These are phyloP conservation scores for Ilex aquifolium DNA, from an alignment of 257 asterid genomes.

Conservation along the genomic window DNA sequence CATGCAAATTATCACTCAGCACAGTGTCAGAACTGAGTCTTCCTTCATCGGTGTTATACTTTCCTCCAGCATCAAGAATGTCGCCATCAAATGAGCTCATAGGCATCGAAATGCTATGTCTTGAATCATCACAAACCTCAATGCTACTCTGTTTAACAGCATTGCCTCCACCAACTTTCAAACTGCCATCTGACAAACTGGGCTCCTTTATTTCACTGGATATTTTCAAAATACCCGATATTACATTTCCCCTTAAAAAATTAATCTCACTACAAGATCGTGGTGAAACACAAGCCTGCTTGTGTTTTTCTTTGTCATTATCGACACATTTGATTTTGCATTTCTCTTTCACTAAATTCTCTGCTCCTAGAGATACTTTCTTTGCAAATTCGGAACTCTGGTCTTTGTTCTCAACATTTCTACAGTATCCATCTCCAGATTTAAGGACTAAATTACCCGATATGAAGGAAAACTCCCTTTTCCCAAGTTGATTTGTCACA, in stretches of 20 bases:
- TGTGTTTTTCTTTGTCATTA: constrained; percentile 21
- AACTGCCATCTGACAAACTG: constrained; percentile 11
- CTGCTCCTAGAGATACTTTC: not conserved
- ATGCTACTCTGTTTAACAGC: constrained; percentile 13
- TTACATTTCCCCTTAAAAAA: constrained; percentile 38
- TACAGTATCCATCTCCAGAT: constrained; percentile 7
- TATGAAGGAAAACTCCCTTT: constrained; percentile 31
- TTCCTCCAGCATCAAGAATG: constrained; percentile 10
- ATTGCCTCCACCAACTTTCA: constrained; percentile 7
- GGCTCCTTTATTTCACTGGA: constrained; percentile 22
- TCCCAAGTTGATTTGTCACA: constrained; percentile 51
- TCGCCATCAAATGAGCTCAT: constrained; percentile 18
- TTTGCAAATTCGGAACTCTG: not conserved
- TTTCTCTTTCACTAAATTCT: constrained; percentile 21
- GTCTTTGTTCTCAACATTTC: not conserved
- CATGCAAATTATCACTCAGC: constrained; percentile 13
- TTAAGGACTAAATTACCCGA: constrained; percentile 11
- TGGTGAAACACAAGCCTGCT: constrained; percentile 35
- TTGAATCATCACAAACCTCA: constrained; percentile 13
- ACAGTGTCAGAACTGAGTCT: constrained; percentile 23
- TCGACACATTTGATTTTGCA: constrained; percentile 12
- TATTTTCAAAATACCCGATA: constrained; percentile 28
- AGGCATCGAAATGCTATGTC: constrained; percentile 17
- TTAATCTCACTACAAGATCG: constrained; percentile 35
- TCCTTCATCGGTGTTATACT: constrained; percentile 32